These are phyloP conservation scores for Isabelozyma gotoi DNA, from an alignment of 805 yeast genomes.

Conservation along the genomic window DNA sequence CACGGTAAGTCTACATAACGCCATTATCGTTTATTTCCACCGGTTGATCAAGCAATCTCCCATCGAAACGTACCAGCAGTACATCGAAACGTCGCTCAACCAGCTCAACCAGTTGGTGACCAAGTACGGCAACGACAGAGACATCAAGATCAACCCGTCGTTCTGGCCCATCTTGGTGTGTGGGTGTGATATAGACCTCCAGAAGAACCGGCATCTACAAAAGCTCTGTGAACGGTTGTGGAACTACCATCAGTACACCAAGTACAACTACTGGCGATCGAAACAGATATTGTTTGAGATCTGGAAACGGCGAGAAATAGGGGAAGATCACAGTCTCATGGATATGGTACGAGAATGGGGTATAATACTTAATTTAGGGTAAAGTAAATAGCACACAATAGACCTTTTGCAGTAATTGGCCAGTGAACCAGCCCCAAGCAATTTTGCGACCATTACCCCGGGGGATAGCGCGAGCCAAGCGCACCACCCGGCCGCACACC, in stretches of 20 bases:
- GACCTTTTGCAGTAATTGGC: background rate
- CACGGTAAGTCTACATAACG: conserved; percentile 38
- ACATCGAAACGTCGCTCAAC: conserved; percentile 31
- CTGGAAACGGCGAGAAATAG: conserved; percentile 43
- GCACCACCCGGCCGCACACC: background rate
- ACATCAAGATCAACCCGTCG: conserved; percentile 33
- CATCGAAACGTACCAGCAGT: conserved; percentile 30
- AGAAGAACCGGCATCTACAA: background rate
- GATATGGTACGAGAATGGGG: conserved; percentile 59
- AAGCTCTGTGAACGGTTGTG: conserved; percentile 22
- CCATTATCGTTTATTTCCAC: conserved; percentile 43
- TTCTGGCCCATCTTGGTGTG: conserved; percentile 52
- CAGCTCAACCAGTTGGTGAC: conserved; percentile 30
- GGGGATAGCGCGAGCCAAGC: no score
- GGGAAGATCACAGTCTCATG: conserved; percentile 46
- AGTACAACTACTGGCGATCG: conserved; percentile 51
- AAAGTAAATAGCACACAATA: no score
- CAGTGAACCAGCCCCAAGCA: no score
- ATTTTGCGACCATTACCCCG: background rate
- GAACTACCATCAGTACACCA: conserved; percentile 21
- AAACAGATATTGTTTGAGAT: conserved; percentile 54
- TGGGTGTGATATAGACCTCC: conserved; percentile 20
- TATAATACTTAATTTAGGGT: conserved; percentile 35
- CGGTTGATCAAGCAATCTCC: conserved; percentile 46
- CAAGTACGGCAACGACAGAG: conserved; percentile 8